Evolutionary conservation across 805 yeast species (phyloP).

Genomic region (Naumovozyma baii): DNA sequence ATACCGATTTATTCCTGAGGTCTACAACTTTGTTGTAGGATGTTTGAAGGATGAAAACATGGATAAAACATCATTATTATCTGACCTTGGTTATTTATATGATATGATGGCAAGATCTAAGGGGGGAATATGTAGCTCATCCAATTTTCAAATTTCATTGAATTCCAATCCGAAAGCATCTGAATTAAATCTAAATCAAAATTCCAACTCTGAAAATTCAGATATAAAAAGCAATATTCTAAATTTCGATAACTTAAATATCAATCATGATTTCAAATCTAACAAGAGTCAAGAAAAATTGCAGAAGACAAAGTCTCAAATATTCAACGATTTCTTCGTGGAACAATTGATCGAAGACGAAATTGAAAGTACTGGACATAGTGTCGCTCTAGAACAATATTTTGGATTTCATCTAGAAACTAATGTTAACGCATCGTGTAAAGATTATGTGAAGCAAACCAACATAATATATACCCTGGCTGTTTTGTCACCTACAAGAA

Average conservation of each 20-base stretch:
- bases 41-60: conserved; percentile 47
- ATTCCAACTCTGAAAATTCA: conserved; percentile 22
- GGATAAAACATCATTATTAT: conserved; percentile 42
- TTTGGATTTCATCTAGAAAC: conserved; percentile 24
- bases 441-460: conserved; percentile 13
- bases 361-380: conserved; percentile 15
- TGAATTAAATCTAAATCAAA: conserved; percentile 43
- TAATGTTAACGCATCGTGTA: conserved; percentile 18
- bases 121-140: conserved; percentile 70
- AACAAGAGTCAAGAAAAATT: conserved; percentile 4
- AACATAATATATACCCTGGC: conserved; percentile 19
- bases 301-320: conserved; percentile 16
- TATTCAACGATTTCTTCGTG: conserved; percentile 22
- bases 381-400: conserved; percentile 23
- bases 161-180: conserved; percentile 39
- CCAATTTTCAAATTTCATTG: conserved; percentile 60
- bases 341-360: conserved; percentile 22
- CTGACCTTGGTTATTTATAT: conserved; percentile 79
- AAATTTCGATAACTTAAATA: conserved; percentile 1
- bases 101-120: conserved; percentile 84
- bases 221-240: conserved; percentile 3
- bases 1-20: conserved; percentile 63
- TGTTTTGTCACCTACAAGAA: conserved; percentile 22
- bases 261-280: conserved; percentile 12
- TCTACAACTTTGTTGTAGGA: conserved; percentile 55